Evolutionary conservation across 2,329 filamentous ascomycete genomes (phyloP).

Genomic region (Fusarium austroafricanum): DNA sequence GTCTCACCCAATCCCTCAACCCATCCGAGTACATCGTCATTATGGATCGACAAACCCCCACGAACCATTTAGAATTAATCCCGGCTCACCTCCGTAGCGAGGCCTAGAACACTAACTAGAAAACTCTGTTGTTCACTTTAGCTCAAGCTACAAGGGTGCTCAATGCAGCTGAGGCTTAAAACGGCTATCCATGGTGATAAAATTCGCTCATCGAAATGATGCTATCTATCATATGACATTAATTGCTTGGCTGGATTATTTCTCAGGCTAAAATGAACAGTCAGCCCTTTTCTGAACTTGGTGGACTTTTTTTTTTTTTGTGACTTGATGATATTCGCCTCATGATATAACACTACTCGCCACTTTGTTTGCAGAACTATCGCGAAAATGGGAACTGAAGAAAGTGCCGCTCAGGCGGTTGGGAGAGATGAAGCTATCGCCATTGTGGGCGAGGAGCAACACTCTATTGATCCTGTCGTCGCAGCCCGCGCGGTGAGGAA

Average conservation of each 20-base stretch:
- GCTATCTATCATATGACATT: constrained; percentile 28
- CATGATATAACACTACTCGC: too few species aligned
- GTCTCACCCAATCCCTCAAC: not conserved
- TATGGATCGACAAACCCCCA: constrained; percentile 6
- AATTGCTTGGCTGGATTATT: constrained; percentile 1
- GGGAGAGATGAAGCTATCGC: constrained; percentile 55
- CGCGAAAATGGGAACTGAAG: constrained; percentile 28
- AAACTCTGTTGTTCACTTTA: constrained; percentile 24
- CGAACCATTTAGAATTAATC: constrained; percentile 16
- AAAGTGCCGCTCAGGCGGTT: constrained; percentile 19
- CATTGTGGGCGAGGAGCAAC: constrained; percentile 68
- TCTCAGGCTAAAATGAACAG: not conserved
- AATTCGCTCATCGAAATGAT: constrained; percentile 35
- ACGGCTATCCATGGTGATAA: constrained; percentile 25
- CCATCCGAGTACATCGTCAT: not conserved
- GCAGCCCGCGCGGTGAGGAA: constrained; percentile 70
- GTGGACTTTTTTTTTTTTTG: too few species aligned
- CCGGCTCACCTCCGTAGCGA: constrained; percentile 6
- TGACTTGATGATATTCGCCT: too few species aligned
- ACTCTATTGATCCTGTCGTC: constrained; percentile 64
- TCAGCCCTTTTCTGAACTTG: too few species aligned
- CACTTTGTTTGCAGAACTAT: not conserved
- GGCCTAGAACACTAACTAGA: constrained; percentile 13
- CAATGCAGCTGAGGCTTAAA: constrained; percentile 35
- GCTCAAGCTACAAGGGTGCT: constrained; percentile 26